Evolutionary conservation across 73 alveolate species (phyloP).

Genomic region (Urostyla sp.): DNA sequence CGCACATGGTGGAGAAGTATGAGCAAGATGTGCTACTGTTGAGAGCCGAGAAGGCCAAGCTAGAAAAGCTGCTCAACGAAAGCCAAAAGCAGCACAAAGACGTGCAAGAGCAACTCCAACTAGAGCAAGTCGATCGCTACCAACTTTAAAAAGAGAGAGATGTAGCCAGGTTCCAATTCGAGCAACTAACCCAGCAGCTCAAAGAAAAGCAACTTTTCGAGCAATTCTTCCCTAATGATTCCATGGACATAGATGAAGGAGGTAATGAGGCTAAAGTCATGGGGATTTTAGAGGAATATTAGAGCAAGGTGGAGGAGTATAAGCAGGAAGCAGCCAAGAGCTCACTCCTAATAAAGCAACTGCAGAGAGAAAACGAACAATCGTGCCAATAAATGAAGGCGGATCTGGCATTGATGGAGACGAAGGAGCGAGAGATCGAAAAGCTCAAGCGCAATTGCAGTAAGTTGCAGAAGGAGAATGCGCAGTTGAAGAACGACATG

Average conservation of each 20-base stretch:
- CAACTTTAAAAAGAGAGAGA: slow-evolving; percentile 44
- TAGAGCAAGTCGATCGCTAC: slow-evolving; percentile 10
- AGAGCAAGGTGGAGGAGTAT: slow-evolving; percentile 50
- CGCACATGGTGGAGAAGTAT: slow-evolving; percentile 24
- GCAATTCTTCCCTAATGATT: too few species aligned
- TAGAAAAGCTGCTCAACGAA: slow-evolving; percentile 33
- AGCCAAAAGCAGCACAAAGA: neutral
- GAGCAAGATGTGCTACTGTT: slow-evolving; percentile 32
- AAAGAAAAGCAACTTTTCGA: slow-evolving; percentile 21
- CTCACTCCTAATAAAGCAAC: slow-evolving; percentile 7
- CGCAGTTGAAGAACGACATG: slow-evolving; percentile 7
- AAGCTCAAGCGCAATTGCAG: slow-evolving; percentile 45
- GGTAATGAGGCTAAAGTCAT: neutral
- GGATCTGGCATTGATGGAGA: slow-evolving; percentile 53
- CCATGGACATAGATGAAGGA: slow-evolving; percentile 23
- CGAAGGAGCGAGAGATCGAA: slow-evolving; percentile 65
- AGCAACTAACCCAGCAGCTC: neutral
- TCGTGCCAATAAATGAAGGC: slow-evolving; percentile 28
- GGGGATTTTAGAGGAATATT: slow-evolving; percentile 64
- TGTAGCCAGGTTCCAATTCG: slow-evolving; percentile 18
- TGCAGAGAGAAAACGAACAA: slow-evolving; percentile 61
- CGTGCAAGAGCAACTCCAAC: neutral
- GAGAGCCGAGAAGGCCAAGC: neutral
- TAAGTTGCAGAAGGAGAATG: slow-evolving; percentile 48
- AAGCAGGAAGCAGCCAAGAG: slow-evolving; percentile 51